Evolutionary conservation across 129 eudicot genomes (phyloP).

Genomic region (Flaveria robusta): DNA sequence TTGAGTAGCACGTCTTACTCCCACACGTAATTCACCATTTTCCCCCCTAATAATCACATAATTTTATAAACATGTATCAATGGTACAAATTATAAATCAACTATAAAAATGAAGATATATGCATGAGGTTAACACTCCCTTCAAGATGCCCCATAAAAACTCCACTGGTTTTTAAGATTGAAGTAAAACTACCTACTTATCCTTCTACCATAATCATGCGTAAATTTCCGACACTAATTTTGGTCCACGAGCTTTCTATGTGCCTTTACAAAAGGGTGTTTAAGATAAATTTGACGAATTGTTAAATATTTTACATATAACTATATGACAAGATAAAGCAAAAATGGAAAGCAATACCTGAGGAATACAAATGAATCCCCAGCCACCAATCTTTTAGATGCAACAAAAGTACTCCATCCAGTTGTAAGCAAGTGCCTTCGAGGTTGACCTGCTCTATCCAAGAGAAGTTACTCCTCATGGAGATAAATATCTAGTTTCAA

Average conservation of each 20-base stretch:
- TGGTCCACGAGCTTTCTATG: not conserved
- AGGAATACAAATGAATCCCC: conserved; percentile 92
- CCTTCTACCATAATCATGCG: conserved; percentile 1
- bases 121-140: conserved; percentile 11
- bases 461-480: conserved; percentile 21
- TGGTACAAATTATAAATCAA: conserved; percentile 10
- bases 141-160: not conserved
- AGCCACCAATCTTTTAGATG: conserved; percentile 83
- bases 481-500: not conserved
- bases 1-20: conserved; percentile 67
- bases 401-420: conserved; percentile 95
- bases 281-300: not conserved
- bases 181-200: not conserved
- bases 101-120: conserved; percentile 2
- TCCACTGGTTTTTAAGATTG: not conserved
- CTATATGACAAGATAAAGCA: not conserved
- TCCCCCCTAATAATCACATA: conserved; percentile 53
- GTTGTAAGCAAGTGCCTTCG: conserved; percentile 94
- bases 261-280: not conserved
- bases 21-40: conserved; percentile 76
- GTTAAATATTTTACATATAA: not conserved
- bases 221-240: not conserved
- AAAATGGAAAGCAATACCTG: conserved; percentile 45
- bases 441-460: conserved; percentile 71
- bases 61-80: conserved; percentile 4